A percentile compares a stretch with the other conserved stretches of the same genome.
Evolutionary conservation across 2,329 filamentous ascomycete species (phyloP).

Genomic region (Dichotomopilus funicola): DNA sequence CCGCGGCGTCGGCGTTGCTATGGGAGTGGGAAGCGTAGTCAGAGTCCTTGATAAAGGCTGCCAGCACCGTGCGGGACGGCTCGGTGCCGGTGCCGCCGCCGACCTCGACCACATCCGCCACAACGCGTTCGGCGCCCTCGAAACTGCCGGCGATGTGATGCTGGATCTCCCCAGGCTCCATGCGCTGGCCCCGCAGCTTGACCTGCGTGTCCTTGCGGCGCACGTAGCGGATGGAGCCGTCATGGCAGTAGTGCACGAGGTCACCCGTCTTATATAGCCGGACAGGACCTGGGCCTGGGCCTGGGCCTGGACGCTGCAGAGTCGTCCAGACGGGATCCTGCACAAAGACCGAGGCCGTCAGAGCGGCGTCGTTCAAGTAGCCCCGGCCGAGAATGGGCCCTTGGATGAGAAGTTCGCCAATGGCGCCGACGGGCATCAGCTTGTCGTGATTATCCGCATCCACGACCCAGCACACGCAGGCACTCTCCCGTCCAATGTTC

Average conservation of each 20-base stretch:
- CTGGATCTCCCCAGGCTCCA: neutral
- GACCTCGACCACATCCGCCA: neutral
- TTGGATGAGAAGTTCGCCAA: neutral
- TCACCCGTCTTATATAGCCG: neutral
- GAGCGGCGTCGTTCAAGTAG: neutral
- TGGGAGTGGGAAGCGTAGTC: neutral
- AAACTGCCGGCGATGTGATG: neutral
- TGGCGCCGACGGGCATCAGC: neutral
- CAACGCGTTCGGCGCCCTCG: neutral
- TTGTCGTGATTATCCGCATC: neutral
- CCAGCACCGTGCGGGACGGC: neutral
- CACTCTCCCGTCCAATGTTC: neutral
- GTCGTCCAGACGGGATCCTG: neutral
- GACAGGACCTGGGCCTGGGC: neutral
- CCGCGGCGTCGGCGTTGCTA: neutral
- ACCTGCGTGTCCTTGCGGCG: neutral
- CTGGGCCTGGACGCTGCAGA: neutral
- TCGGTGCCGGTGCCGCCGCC: neutral
- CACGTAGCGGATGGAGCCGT: neutral
- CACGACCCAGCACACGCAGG: neutral
- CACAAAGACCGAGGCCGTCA: neutral
- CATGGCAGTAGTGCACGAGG: neutral
- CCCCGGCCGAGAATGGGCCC: neutral
- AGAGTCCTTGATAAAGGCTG: neutral
- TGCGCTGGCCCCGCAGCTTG: neutral